These are phyloP conservation scores for Claviceps purpurea DNA, from an alignment of 2,329 filamentous ascomycete genomes.

Conservation along the genomic window DNA sequence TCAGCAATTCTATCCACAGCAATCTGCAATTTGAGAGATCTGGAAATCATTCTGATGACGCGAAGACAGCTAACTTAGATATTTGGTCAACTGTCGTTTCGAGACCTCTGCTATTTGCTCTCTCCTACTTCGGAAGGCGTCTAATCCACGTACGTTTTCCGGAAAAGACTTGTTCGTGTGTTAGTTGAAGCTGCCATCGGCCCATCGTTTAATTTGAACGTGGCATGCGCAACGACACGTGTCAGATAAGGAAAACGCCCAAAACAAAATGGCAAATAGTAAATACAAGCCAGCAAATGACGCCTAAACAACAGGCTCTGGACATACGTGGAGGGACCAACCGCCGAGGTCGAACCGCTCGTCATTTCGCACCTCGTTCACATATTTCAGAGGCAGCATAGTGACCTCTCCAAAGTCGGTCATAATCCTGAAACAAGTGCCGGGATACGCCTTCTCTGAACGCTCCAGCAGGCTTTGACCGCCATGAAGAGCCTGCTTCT, in stretches of 20 bases:
- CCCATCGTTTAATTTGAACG: background rate
- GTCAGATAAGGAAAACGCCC: no score
- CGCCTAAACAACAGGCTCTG: no score
- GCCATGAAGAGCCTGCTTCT: background rate
- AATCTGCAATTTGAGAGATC: background rate
- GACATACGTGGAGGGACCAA: background rate
- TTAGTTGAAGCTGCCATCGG: no score
- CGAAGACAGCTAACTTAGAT: background rate
- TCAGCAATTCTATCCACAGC: background rate
- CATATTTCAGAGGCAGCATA: background rate
- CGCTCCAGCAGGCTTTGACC: background rate
- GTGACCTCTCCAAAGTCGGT: background rate
- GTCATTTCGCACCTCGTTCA: background rate
- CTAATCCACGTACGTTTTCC: background rate
- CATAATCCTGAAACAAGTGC: background rate
- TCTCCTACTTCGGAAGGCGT: background rate
- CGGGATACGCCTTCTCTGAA: background rate
- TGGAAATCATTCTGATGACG: background rate
- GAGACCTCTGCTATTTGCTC: background rate
- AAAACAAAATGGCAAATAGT: background rate
- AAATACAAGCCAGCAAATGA: background rate
- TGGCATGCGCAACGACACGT: no score
- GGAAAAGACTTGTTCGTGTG: background rate
- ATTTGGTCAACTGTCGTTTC: background rate
- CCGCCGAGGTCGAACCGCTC: background rate